Base-by-base conservation (phyloP, 2,329 filamentous ascomycete species). In the Alternaria solani region DNA sequence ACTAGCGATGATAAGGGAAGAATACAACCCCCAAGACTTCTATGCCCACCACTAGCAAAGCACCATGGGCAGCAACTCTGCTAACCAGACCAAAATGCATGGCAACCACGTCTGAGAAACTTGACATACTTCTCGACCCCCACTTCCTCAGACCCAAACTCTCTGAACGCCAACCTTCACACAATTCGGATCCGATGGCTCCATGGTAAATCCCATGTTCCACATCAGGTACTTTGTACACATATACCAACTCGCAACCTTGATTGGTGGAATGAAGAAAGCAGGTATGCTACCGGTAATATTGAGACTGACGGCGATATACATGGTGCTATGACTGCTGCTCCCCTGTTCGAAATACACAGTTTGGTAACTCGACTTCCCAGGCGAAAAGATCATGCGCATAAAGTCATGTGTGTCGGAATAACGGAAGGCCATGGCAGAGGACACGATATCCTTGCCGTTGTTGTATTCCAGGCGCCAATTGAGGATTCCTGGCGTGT, bases 121-220 rank as follows among this genome's bases (percentile, higher is more conserved):
- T 8, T 23, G 18, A 14, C 38, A 11, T 14, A 5, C 8, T 16
- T 1, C 7, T 11, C 18, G 23, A 16, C n/a, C 8, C 30, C 7
- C 14, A n/a, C 20, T n/a, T 48, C 18, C 54, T 60, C 57, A 66
- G 9, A 65, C 55, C 53, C 63, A 73, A 2, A 71, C 67, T 28
- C 79, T 73, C 56, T 68, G 51, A 7, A 83, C 78, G 30, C 77
- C 66, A 8, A 81, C 80, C 66, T 77, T 77, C 52, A 72, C 61
- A 63, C 81, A 83, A 16, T 67, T 80, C 14, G 81, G 80, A 64
- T 83, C 82, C 68, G 82, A 72, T 23, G 81, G 79, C 57, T 68
- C 57, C 7, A 58, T 71, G 6, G 32, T 49, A 4, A 63, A 34
- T 7, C 81, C 80, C 28, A 81, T 54, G 23, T 77, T 77, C 79